phyloP scores from a whole-genome alignment of 1,284 basidiomycete genomes.

The Sparassis latifolia region DNA sequence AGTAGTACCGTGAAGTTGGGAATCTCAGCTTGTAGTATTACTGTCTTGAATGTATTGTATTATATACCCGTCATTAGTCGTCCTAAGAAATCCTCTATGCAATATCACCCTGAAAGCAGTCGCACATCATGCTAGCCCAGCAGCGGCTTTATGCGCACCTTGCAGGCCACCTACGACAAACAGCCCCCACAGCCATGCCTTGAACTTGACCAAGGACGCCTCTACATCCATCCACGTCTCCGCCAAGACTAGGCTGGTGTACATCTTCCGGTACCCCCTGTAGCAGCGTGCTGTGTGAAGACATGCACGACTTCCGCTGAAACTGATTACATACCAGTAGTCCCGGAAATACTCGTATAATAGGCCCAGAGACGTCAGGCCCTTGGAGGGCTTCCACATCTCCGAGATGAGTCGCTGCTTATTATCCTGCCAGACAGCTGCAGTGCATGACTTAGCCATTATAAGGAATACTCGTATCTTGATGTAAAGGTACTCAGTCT shows the following conservation, averaged over 20 bases:
- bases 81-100: not conserved
- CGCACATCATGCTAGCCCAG: conserved; percentile 43
- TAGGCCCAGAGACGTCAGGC: conserved; percentile 46
- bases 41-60: not conserved
- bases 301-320: not conserved
- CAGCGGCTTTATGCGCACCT: conserved; percentile 64
- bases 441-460: conserved; percentile 85
- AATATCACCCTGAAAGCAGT: not conserved
- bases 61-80: not conserved
- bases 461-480: conserved; percentile 86
- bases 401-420: conserved; percentile 41
- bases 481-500: not conserved
- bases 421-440: conserved; percentile 83
- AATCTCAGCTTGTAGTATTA: not conserved
- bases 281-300: not conserved
- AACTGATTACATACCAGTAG: conserved; percentile 52
- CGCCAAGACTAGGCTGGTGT: conserved; percentile 41
- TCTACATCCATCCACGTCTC: conserved; percentile 66
- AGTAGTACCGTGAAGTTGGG: conserved; percentile 14
- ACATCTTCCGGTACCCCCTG: conserved; percentile 55
- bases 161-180: conserved; percentile 43
- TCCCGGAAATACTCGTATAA: conserved; percentile 48
- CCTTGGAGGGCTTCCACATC: conserved; percentile 35
- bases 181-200: conserved; percentile 65
- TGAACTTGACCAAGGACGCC: conserved; percentile 51